Conservation (phyloP, 2,329 filamentous ascomycete genomes). For the Talaromyces sp. region DNA sequence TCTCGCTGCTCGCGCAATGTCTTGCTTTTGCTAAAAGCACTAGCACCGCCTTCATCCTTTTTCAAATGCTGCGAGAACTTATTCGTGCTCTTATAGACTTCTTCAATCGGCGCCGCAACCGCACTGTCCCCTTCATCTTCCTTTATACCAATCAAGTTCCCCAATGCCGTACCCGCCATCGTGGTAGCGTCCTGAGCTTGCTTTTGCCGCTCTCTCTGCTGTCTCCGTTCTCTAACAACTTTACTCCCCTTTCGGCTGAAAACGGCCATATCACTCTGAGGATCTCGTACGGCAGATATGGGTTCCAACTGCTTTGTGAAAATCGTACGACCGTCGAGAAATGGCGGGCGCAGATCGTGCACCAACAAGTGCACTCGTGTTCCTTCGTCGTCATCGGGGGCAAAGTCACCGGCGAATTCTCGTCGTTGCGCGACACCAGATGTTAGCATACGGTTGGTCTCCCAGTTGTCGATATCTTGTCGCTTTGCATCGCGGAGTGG, state of each 20-base stretch:
- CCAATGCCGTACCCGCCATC: conserved; percentile 81
- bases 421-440: conserved; percentile 89
- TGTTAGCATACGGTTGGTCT: conserved; percentile 96
- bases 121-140: conserved; percentile 87
- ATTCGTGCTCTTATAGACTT: conserved; percentile 59
- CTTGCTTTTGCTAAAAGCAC: conserved; percentile 90
- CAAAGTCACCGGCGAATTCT: conserved; percentile 75
- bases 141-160: conserved; percentile 92
- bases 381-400: conserved; percentile 76
- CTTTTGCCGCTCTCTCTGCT: conserved; percentile 87
- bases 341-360: conserved; percentile 89
- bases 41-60: conserved; percentile 72
- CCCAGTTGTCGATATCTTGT: conserved; percentile 95
- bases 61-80: conserved; percentile 92
- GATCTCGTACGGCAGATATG: conserved; percentile 84
- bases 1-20: conserved; percentile 85
- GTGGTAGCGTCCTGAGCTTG: conserved; percentile 95
- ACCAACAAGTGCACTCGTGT: conserved; percentile 86
- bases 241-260: conserved; percentile 93
- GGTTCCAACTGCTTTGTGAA: conserved; percentile 98
- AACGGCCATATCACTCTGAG: conserved; percentile 97
- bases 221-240: conserved; percentile 83
- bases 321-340: conserved; percentile 87
- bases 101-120: conserved; percentile 67
- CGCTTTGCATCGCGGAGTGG: conserved; percentile 56